Percentiles rank a stretch among this genome's conserved stretches.
Evolutionary conservation across 345 rosid species (phyloP).

Genomic region (Angophora floribunda): DNA sequence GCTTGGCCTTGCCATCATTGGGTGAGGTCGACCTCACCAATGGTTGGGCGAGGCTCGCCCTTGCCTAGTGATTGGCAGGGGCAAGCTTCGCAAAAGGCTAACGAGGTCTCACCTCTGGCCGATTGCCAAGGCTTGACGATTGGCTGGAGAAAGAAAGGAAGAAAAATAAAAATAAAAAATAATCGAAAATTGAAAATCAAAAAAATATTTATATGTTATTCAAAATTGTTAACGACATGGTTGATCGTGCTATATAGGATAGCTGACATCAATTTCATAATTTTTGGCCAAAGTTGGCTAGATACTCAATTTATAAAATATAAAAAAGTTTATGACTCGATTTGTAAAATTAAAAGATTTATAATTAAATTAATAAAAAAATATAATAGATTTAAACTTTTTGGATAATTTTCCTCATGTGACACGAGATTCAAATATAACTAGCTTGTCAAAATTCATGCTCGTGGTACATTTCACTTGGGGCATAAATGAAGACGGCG

Average conservation of each 20-base stretch:
- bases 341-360: too few species aligned
- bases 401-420: too few species aligned
- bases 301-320: neutral
- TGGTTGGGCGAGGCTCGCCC: too few species aligned
- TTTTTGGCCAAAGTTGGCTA: too few species aligned
- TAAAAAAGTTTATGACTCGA: too few species aligned
- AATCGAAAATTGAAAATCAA: too few species aligned
- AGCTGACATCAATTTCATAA: rapidly evolving
- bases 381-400: too few species aligned
- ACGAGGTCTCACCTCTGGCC: rapidly evolving
- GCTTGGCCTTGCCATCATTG: neutral
- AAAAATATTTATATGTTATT: too few species aligned
- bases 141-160: too few species aligned
- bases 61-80: neutral
- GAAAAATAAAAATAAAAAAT: rapidly evolving
- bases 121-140: rapidly evolving
- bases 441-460: neutral
- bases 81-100: neutral
- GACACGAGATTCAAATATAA: neutral
- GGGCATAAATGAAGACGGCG: neutral
- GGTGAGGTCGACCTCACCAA: neutral
- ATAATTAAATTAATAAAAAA: too few species aligned
- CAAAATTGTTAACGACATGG: neutral
- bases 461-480: neutral
- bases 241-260: rapidly evolving